Evolutionary conservation across 371 early-diverging fungal genomes (phyloP).

Genomic region (Apophysomyces ossiformis): DNA sequence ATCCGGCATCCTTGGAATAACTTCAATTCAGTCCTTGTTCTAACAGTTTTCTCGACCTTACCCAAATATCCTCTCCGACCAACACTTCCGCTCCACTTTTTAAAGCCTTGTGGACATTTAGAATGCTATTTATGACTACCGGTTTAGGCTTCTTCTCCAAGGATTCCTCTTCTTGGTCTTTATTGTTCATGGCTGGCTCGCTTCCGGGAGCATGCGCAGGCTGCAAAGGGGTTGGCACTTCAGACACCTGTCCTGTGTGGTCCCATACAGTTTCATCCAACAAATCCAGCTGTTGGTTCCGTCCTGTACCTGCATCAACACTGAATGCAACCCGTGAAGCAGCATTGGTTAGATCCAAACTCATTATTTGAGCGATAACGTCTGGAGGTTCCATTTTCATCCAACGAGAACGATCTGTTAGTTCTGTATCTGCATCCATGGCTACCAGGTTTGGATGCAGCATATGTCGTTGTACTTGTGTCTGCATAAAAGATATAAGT

Average conservation of each 20-base stretch:
- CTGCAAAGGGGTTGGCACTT: background rate
- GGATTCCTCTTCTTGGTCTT: conserved; percentile 9
- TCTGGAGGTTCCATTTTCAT: conserved; percentile 71
- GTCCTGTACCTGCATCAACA: conserved; percentile 18
- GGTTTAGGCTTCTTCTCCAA: conserved; percentile 20
- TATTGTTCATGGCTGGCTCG: background rate
- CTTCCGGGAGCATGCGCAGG: background rate
- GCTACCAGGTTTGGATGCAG: conserved; percentile 63
- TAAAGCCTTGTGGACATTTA: conserved; percentile 51
- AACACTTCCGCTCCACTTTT: conserved; percentile 57
- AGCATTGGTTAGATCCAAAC: conserved; percentile 63
- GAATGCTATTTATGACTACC: conserved; percentile 43
- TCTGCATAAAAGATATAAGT: conserved; percentile 17
- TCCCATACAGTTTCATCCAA: conserved; percentile 40
- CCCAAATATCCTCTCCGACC: conserved; percentile 60
- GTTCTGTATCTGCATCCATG: conserved; percentile 55
- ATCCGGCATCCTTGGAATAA: conserved; percentile 32
- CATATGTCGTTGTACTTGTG: conserved; percentile 63
- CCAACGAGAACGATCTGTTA: conserved; percentile 61
- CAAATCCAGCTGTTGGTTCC: conserved; percentile 26
- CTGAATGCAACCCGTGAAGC: conserved; percentile 55
- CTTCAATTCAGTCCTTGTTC: background rate
- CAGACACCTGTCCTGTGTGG: conserved; percentile 13
- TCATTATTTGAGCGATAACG: conserved; percentile 69
- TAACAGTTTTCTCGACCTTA: conserved; percentile 16